A percentile compares a stretch with the other conserved stretches of the same genome.
Conservation (phyloP, 208 protist genomes). For the Lotmaria passim region DNA sequence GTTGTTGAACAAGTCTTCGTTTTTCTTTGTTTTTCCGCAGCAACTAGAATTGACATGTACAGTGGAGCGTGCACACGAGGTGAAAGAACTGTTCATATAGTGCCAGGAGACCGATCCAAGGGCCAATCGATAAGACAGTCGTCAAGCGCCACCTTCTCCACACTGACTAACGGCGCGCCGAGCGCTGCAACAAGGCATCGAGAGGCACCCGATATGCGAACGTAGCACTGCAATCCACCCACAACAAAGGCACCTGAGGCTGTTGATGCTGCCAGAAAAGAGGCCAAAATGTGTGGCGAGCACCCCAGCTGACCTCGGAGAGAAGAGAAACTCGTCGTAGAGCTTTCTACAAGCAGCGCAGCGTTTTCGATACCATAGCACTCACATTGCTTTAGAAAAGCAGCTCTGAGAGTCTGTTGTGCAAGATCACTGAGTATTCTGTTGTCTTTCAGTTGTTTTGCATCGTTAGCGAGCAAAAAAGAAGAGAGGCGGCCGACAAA, state of each 20-base stretch:
- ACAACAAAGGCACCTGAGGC: neutral
- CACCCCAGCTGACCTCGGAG: neutral
- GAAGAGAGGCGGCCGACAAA: neutral
- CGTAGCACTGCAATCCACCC: neutral
- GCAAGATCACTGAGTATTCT: neutral
- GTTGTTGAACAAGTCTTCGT: too few species aligned
- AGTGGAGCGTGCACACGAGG: too few species aligned
- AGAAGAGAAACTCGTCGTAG: neutral
- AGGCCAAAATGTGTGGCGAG: neutral
- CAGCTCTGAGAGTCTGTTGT: neutral
- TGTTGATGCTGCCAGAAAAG: neutral
- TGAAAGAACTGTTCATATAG: neutral
- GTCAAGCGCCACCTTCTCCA: neutral
- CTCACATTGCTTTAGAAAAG: neutral
- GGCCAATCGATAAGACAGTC: neutral
- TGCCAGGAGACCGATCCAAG: neutral
- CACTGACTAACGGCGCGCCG: neutral
- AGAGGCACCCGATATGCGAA: neutral
- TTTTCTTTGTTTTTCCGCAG: too few species aligned
- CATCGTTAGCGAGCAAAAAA: neutral
- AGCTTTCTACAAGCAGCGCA: neutral
- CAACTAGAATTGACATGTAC: too few species aligned
- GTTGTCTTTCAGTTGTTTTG: neutral
- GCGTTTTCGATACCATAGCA: neutral
- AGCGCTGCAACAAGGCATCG: neutral